Evolutionary conservation across 805 yeast species (phyloP).

Genomic region (Yamadazyma ubonensis): DNA sequence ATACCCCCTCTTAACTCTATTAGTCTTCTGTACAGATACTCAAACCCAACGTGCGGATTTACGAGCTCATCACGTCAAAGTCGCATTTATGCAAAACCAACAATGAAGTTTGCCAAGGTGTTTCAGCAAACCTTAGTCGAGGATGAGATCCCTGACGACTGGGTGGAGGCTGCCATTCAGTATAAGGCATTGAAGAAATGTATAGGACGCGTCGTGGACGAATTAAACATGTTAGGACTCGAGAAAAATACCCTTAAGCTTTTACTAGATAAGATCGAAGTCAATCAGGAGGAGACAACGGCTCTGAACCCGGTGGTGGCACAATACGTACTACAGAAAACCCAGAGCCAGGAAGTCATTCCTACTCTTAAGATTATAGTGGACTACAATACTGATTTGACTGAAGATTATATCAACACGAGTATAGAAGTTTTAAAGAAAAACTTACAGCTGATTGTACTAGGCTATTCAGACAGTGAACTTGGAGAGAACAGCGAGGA

Average conservation of each 20-base stretch:
- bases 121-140: slow-evolving; percentile 61
- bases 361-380: slow-evolving; percentile 41
- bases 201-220: slow-evolving; percentile 62
- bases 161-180: slow-evolving; percentile 69
- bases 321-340: slow-evolving; percentile 38
- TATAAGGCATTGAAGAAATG: slow-evolving; percentile 69
- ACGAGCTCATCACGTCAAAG: slow-evolving; percentile 6
- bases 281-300: slow-evolving; percentile 30
- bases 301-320: slow-evolving; percentile 43
- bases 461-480: slow-evolving; percentile 11
- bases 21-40: neutral
- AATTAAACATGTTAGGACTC: slow-evolving; percentile 58
- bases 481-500: neutral
- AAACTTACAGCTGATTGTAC: slow-evolving; percentile 14
- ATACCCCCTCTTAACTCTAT: neutral
- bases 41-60: slow-evolving; percentile 2
- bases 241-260: slow-evolving; percentile 44
- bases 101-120: slow-evolving; percentile 75
- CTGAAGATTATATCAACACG: slow-evolving; percentile 31
- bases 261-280: slow-evolving; percentile 33
- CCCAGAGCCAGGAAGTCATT: slow-evolving; percentile 24
- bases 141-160: slow-evolving; percentile 62
- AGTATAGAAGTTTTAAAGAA: slow-evolving; percentile 12
- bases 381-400: slow-evolving; percentile 23
- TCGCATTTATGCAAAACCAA: neutral